These are phyloP conservation scores for Lichtheimia ornata DNA, from an alignment of 371 early-diverging fungal genomes.

Conservation along the genomic window DNA sequence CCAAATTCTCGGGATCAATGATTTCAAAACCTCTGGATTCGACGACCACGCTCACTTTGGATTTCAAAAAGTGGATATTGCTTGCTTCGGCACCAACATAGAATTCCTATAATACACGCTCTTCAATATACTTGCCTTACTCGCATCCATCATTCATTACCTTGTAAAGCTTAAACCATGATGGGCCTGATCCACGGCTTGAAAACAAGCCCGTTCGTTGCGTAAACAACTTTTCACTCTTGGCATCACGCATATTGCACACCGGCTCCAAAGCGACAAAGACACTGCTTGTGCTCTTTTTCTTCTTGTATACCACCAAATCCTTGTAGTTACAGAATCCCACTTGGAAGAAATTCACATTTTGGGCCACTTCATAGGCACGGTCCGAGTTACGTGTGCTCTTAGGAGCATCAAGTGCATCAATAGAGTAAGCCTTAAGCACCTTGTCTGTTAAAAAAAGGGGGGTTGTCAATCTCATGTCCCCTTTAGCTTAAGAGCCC, in stretches of 20 bases:
- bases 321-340: conserved; percentile 67
- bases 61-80: conserved; percentile 73
- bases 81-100: conserved; percentile 82
- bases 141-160: no score
- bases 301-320: conserved; percentile 60
- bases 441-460: conserved; percentile 49
- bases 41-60: conserved; percentile 82
- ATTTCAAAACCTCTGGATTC: conserved; percentile 80
- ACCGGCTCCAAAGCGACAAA: conserved; percentile 45
- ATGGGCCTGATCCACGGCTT: conserved; percentile 39
- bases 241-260: conserved; percentile 44
- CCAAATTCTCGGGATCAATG: conserved; percentile 76
- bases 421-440: conserved; percentile 66
- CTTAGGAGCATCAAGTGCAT: conserved; percentile 48
- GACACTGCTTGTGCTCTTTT: conserved; percentile 49
- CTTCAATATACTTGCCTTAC: conserved; percentile 19
- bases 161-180: conserved; percentile 47
- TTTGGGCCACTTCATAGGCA: conserved; percentile 61
- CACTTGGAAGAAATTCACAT: conserved; percentile 77
- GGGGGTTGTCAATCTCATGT: not conserved
- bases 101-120: conserved; percentile 58
- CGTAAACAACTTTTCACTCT: conserved; percentile 34
- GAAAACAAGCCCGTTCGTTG: conserved; percentile 40
- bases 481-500: not conserved
- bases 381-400: conserved; percentile 42